Base-by-base conservation (phyloP, 2,329 filamentous ascomycete genomes). In the Colletotrichum abscissum region DNA sequence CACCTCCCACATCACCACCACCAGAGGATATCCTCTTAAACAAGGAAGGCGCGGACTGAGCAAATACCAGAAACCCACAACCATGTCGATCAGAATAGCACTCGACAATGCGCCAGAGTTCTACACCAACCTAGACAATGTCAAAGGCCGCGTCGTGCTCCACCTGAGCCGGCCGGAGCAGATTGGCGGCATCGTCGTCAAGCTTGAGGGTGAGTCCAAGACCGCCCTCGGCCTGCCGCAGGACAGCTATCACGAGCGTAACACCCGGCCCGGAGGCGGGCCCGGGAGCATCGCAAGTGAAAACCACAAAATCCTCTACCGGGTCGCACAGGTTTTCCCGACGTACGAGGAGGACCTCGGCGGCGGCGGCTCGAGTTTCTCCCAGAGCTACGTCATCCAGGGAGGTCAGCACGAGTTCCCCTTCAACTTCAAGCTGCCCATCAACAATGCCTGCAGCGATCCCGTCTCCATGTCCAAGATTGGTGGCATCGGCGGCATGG, bases 91-190 rank as follows among this genome's bases (percentile, higher is more conserved):
- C 78, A 87, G 89, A 73, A 90, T 95, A 78, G 84, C 87, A 59
- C 88, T 95, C 77, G 90, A 94, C 77, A 87, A 91, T 78, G 88
- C 88, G 63, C 91, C 91, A 76, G 88, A 91, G 76, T 93, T 93
- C 85, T 94, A 93, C 82, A 96, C 94, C 64, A 96, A 96, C 80
- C 90, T 95, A 78, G 94, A 96, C 82, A 84, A 89, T 74, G 88
- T 97, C 73, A 88, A 86, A 35, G 94, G 94, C 67, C 86, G 88
- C 72, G 83, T 92, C 33, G 79, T 91, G 63, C 82, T 92, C 35
- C 81, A 78, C 24, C 82, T 92, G 75, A 91, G 88, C 64, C 92
- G 92, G 75, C 84, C 93, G 67, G 94, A 96, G 81, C 87, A 89
- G 69, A 88, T 96, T 63, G 90, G 90, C 62, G 93, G 91, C 65